Evolutionary conservation across 306 rosid genomes (phyloP), one percentile per base, ranked within the genome.

Genomic region (Hippophae rhamnoides): DNA sequence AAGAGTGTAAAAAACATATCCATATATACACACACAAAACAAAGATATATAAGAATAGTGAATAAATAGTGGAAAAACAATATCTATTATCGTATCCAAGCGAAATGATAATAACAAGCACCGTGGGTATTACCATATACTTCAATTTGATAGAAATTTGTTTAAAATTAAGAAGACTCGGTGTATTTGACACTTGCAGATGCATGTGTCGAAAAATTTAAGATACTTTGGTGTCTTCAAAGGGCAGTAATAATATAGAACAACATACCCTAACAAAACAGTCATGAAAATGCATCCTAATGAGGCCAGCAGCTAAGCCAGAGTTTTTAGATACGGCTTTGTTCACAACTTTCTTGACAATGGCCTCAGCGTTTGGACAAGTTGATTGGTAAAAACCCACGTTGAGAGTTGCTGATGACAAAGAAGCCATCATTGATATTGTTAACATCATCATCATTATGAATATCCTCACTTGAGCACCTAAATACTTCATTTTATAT

Each of bases 231-330:
- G 23, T 18, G 23, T 18, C 23, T 18, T 18, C 11, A 9, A 48
- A 10, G n/a, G 11, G n/a, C n/a, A 48, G 11, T 10, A 2, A 11
- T 11, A 3, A 1, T 12, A 3, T 6, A 10, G 44, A 1, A 55
- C 44, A 56, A 58, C 72, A 10, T 71, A 78, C 80, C 64, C 89
- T 78, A 45, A 82, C 82, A 68, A 84, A 82, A 74, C 93, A 87
- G 64, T 87, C 93, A 61, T 87, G 93, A 52, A 87, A 84, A 76
- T 84, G 95, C 84, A 84, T 69, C 76, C 95, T 76, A 31, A 87
- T 66, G 60, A 87, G 87, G 52, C 85, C 89, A 54, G 94, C 83
- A 70, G 84, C 89, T 63, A 84, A 48, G 43, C 87, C 87, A 56
- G 69, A 72, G 61, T 82, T 63, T 14, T 41, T 45, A 61, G 0